phyloP scores from a whole-genome alignment of 2,329 filamentous ascomycete species.

The Orbilia javanica region DNA sequence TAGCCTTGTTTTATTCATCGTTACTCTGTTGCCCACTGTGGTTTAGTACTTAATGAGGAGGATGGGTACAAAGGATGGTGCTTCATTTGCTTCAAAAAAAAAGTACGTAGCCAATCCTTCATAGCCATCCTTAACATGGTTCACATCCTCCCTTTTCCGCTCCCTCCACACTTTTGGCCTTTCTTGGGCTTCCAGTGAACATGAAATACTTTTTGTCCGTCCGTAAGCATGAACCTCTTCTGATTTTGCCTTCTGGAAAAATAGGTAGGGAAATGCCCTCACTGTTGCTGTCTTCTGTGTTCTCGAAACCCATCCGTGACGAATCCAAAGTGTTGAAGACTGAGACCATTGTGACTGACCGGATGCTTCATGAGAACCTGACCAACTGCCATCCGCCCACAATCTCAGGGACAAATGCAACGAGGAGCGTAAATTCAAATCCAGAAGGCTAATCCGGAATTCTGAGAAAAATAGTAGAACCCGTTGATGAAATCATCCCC shows the following conservation, averaged over 20 bases:
- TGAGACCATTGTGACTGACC: slow-evolving; percentile 39
- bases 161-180: slow-evolving; percentile 38
- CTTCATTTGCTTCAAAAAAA: slow-evolving; percentile 52
- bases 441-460: slow-evolving; percentile 46
- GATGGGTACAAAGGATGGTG: slow-evolving; percentile 32
- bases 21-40: slow-evolving; percentile 35
- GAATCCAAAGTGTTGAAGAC: slow-evolving; percentile 13
- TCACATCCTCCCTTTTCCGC: slow-evolving; percentile 18
- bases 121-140: slow-evolving; percentile 55
- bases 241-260: slow-evolving; percentile 53
- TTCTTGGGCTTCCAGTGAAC: slow-evolving; percentile 36
- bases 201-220: slow-evolving; percentile 30
- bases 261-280: slow-evolving; percentile 54
- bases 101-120: slow-evolving; percentile 58
- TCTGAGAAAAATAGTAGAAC: slow-evolving; percentile 39
- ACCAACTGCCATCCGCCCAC: slow-evolving; percentile 13
- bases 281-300: slow-evolving; percentile 58
- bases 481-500: slow-evolving; percentile 49
- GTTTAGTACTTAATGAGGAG: slow-evolving; percentile 55
- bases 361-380: slow-evolving; percentile 14
- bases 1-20: slow-evolving; percentile 19
- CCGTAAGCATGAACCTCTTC: slow-evolving; percentile 53
- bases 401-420: slow-evolving; percentile 17
- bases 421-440: slow-evolving; percentile 34
- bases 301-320: slow-evolving; percentile 26